A percentile compares a stretch with the other conserved stretches of the same genome.
These are phyloP conservation scores for Isabelozyma heimii DNA, from an alignment of 805 yeast genomes.

Conservation along the genomic window DNA sequence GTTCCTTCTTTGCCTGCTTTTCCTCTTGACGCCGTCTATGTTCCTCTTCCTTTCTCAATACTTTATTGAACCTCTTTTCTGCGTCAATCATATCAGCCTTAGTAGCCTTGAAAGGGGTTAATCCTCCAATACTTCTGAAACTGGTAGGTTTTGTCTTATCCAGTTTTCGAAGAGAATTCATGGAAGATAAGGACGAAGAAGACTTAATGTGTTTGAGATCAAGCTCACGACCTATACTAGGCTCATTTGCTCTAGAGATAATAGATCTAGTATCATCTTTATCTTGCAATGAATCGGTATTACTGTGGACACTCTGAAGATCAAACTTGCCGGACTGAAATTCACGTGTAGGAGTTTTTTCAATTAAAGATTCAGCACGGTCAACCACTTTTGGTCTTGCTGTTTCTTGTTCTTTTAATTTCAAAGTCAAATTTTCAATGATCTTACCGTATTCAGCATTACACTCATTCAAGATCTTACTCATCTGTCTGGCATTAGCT, in stretches of 20 bases:
- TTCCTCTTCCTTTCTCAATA: constrained; percentile 31
- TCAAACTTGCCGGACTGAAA: neutral
- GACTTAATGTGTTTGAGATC: constrained; percentile 7
- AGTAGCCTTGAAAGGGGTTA: constrained; percentile 29
- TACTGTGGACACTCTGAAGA: neutral
- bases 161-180: neutral
- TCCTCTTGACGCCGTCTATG: constrained; percentile 2
- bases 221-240: neutral
- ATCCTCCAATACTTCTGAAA: constrained; percentile 21
- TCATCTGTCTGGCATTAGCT: constrained; percentile 52
- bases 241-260: neutral
- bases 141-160: constrained; percentile 12
- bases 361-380: neutral
- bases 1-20: constrained; percentile 5
- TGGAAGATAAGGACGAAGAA: constrained; percentile 6
- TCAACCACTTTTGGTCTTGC: neutral
- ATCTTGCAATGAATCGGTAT: neutral
- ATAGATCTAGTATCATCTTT: neutral
- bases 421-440: constrained; percentile 18
- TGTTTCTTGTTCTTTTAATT: constrained; percentile 11
- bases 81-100: constrained; percentile 23
- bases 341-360: neutral
- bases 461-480: constrained; percentile 32
- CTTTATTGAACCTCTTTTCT: constrained; percentile 30
- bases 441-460: constrained; percentile 22